These are phyloP conservation scores for Lasiodiplodia sp. DNA, from an alignment of 2,329 filamentous ascomycete species.

Conservation along the genomic window DNA sequence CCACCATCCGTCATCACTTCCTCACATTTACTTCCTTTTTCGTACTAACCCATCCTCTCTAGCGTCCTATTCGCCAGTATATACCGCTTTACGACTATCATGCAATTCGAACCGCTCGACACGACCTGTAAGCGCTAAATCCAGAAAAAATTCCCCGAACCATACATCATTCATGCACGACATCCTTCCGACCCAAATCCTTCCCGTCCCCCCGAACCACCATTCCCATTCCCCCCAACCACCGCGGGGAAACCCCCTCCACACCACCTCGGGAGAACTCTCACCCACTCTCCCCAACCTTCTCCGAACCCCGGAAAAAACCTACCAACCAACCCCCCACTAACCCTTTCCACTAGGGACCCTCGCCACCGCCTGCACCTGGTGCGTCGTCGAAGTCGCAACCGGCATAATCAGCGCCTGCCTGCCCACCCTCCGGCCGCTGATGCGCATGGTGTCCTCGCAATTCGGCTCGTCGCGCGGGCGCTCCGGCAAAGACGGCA, in stretches of 20 bases:
- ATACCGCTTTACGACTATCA: slow-evolving; percentile 33
- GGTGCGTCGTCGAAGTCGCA: slow-evolving; percentile 34
- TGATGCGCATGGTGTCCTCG: slow-evolving; percentile 32
- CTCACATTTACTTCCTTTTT: too few relatives aligned
- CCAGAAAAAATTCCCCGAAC: not conserved
- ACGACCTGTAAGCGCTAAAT: slow-evolving; percentile 27
- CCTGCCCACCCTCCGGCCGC: slow-evolving; percentile 33
- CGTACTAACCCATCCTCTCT: slow-evolving; percentile 7
- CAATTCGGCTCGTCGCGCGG: slow-evolving; percentile 26
- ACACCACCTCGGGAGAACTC: too few relatives aligned
- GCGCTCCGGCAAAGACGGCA: not conserved
- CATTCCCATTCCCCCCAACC: too few relatives aligned
- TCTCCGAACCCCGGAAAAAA: not conserved
- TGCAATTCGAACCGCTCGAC: slow-evolving; percentile 32
- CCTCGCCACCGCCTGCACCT: slow-evolving; percentile 33
- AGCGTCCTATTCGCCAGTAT: slow-evolving; percentile 35
- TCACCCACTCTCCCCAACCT: not conserved
- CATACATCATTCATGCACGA: too few relatives aligned
- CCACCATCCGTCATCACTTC: too few relatives aligned
- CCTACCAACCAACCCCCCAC: too few relatives aligned
- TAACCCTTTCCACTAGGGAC: slow-evolving; percentile 1
- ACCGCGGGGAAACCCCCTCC: too few relatives aligned
- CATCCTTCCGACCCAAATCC: too few relatives aligned
- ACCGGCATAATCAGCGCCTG: slow-evolving; percentile 34
- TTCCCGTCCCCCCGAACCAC: too few relatives aligned